Percentiles rank a stretch among this genome's conserved stretches.
Conservation (phyloP, 2,329 filamentous ascomycete species). For the Catunica adiposa region DNA sequence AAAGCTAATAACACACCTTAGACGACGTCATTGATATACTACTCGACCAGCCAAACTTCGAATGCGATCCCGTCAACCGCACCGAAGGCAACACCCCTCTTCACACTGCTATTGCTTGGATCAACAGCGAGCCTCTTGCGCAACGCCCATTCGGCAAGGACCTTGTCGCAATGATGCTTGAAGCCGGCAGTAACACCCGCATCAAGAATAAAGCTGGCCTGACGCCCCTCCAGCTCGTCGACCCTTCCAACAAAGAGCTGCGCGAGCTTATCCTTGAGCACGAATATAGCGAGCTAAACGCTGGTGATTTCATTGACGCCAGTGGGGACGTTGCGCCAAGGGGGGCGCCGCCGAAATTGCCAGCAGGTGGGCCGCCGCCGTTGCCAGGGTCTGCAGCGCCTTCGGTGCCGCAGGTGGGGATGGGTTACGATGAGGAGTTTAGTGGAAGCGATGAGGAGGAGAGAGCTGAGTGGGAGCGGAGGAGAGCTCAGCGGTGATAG, state of each 20-base stretch:
- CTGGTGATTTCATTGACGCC: constrained; percentile 37
- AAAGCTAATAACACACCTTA: constrained; percentile 20
- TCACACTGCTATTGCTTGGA: constrained; percentile 61
- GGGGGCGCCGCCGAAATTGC: constrained; percentile 15
- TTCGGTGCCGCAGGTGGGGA: constrained; percentile 19
- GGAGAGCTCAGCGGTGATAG: constrained; percentile 20
- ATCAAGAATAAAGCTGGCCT: constrained; percentile 55
- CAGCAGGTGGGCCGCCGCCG: constrained; percentile 15
- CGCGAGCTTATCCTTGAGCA: constrained; percentile 49
- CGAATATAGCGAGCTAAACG: constrained; percentile 46
- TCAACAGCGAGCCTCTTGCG: constrained; percentile 48
- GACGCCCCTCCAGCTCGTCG: constrained; percentile 54
- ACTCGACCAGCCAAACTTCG: constrained; percentile 68
- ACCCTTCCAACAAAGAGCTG: constrained; percentile 50
- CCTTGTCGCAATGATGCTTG: constrained; percentile 64
- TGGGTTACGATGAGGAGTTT: constrained; percentile 38
- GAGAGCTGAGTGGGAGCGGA: constrained; percentile 43
- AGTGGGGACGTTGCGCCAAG: constrained; percentile 17
- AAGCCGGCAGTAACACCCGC: constrained; percentile 49
- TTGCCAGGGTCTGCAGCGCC: constrained; percentile 14
- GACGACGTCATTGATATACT: constrained; percentile 69
- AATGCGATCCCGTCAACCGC: constrained; percentile 63
- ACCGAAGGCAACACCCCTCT: constrained; percentile 62
- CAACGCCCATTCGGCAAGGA: constrained; percentile 48
- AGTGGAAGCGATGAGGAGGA: constrained; percentile 50